Conservation (phyloP, 805 yeast genomes). For the Torulaspora maleeae region DNA sequence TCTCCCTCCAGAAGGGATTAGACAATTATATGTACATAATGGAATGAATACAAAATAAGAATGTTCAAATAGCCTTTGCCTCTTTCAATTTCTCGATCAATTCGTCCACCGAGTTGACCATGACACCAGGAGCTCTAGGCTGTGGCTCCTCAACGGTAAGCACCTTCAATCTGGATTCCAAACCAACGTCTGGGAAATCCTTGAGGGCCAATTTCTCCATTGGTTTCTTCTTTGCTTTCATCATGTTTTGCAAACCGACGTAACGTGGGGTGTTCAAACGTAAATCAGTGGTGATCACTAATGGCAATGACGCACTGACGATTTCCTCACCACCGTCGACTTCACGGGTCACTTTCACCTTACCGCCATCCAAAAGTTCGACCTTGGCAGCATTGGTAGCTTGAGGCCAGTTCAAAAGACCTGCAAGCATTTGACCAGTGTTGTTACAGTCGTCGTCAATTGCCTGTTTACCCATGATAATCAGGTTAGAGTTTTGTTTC, state of each 20-base stretch:
- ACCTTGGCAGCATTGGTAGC: constrained; percentile 93
- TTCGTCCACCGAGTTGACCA: constrained; percentile 78
- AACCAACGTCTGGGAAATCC: constrained; percentile 61
- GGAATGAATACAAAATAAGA: neutral
- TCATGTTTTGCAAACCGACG: constrained; percentile 91
- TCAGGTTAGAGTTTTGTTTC: constrained; percentile 65
- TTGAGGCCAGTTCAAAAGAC: constrained; percentile 91
- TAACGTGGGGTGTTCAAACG: constrained; percentile 93
- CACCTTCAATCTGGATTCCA: constrained; percentile 59
- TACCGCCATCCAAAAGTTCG: constrained; percentile 49
- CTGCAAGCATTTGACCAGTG: constrained; percentile 96
- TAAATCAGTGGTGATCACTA: constrained; percentile 87
- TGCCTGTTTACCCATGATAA: constrained; percentile 92
- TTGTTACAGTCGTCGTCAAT: constrained; percentile 94
- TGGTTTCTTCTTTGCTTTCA: constrained; percentile 98
- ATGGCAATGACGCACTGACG: constrained; percentile 69
- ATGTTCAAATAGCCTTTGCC: constrained; percentile 56
- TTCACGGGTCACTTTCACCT: constrained; percentile 76
- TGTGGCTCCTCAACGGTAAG: constrained; percentile 83
- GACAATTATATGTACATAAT: constrained; percentile 4
- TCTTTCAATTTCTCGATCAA: constrained; percentile 74
- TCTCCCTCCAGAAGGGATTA: constrained; percentile 21
- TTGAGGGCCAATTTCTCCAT: constrained; percentile 56
- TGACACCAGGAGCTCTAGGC: constrained; percentile 72
- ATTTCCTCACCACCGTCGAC: constrained; percentile 94